A percentile compares a stretch with the other conserved stretches of the same genome.
These are phyloP conservation scores for Blastomyces gilchristii DNA, from an alignment of 2,329 filamentous ascomycete species.

Conservation along the genomic window DNA sequence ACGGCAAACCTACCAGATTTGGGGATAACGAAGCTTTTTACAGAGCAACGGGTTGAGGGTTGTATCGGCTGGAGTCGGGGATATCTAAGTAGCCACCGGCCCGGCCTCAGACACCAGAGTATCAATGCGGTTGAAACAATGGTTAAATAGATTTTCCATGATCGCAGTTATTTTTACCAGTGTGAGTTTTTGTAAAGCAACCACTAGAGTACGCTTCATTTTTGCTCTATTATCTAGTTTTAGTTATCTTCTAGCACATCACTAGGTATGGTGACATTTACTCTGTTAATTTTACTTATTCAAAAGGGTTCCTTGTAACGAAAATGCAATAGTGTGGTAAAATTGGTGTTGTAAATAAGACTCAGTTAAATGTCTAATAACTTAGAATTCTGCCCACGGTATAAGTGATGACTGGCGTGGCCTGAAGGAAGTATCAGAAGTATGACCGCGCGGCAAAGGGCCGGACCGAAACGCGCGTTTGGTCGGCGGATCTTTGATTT, in stretches of 20 bases:
- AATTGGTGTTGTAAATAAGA: too few species aligned
- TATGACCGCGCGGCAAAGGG: neutral
- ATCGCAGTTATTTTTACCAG: neutral
- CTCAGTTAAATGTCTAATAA: too few species aligned
- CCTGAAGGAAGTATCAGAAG: too few species aligned
- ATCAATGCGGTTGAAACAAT: neutral
- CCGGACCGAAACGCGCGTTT: neutral
- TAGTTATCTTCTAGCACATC: neutral
- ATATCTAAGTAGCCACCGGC: neutral
- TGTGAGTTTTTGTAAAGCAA: neutral
- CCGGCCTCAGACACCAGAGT: neutral
- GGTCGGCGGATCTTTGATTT: neutral
- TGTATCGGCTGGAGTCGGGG: neutral
- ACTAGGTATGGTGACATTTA: neutral
- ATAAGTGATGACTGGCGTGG: too few species aligned
- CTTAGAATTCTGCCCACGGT: too few species aligned
- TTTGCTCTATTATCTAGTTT: too few species aligned
- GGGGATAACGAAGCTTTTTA: neutral
- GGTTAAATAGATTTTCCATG: neutral
- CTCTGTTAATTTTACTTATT: neutral
- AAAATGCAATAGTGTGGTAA: too few species aligned
- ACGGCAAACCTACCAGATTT: neutral
- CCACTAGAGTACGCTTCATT: neutral
- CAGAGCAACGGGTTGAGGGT: neutral
- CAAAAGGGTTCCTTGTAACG: too few species aligned